phyloP scores from a whole-genome alignment of 306 rosid species.

The Lathyrus sativus region DNA sequence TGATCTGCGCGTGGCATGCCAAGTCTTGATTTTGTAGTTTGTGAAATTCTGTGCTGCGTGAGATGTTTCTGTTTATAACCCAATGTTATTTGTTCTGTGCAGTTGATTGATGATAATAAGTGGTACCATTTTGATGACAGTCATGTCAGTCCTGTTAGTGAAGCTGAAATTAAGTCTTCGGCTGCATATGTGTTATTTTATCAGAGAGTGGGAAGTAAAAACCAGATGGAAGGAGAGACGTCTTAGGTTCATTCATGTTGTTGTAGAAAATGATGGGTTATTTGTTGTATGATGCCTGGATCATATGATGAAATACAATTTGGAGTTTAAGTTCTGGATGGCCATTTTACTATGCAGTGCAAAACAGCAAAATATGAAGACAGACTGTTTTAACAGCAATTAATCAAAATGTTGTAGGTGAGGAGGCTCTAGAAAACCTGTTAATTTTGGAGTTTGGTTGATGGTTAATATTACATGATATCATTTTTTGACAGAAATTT shows the following conservation, averaged over 20 bases:
- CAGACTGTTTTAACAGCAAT: constrained; percentile 26
- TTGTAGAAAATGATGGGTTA: constrained; percentile 30
- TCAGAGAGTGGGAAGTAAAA: constrained; percentile 62
- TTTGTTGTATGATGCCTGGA: constrained; percentile 32
- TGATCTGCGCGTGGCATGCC: constrained; percentile 21
- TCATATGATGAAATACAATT: constrained; percentile 36
- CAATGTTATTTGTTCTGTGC: constrained; percentile 37
- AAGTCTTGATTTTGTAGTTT: constrained; percentile 11
- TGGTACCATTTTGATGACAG: constrained; percentile 99
- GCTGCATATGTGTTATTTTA: constrained; percentile 94
- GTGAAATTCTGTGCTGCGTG: constrained; percentile 14
- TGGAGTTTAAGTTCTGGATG: constrained; percentile 37
- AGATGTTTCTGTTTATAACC: constrained; percentile 30
- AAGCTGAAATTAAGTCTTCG: constrained; percentile 78
- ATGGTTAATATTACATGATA: constrained; percentile 25
- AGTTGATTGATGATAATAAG: constrained; percentile 86
- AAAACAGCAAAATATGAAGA: constrained; percentile 32
- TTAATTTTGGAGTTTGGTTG: constrained; percentile 27
- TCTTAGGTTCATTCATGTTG: constrained; percentile 47
- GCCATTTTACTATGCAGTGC: constrained; percentile 34
- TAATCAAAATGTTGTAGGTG: constrained; percentile 28
- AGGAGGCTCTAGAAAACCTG: constrained; percentile 40
- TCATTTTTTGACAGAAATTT: constrained; percentile 40
- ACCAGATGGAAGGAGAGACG: constrained; percentile 46
- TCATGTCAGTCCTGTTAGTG: constrained; percentile 68